These are phyloP conservation scores for Pterocarpus santalinus DNA, from an alignment of 306 rosid species.

Conservation along the genomic window DNA sequence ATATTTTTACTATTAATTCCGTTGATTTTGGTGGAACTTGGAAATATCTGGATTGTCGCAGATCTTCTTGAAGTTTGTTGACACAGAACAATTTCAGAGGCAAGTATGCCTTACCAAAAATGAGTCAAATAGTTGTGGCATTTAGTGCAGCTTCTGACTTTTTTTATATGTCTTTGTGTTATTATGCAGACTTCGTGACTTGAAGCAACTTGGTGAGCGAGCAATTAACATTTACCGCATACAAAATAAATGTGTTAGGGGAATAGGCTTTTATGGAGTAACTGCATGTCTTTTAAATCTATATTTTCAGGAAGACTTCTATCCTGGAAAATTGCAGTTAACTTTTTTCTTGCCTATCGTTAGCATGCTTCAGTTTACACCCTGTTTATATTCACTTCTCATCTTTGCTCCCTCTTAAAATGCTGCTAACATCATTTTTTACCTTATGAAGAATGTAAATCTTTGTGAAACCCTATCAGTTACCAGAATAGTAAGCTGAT, in stretches of 20 bases:
- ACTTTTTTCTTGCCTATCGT: neutral
- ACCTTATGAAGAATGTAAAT: slow-evolving; percentile 15
- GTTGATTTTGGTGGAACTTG: slow-evolving; percentile 6
- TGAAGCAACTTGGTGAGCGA: slow-evolving; percentile 63
- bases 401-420: slow-evolving; percentile 12
- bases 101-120: slow-evolving; percentile 44
- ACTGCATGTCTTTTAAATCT: neutral
- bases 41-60: slow-evolving; percentile 43
- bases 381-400: neutral
- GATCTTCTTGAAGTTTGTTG: slow-evolving; percentile 59
- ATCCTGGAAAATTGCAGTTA: slow-evolving; percentile 15
- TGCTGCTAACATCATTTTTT: neutral
- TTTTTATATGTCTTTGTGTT: neutral
- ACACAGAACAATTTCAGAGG: slow-evolving; percentile 67
- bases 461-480: neutral
- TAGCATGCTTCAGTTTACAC: slow-evolving; percentile 1
- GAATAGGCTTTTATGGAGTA: neutral
- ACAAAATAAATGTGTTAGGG: slow-evolving; percentile 8
- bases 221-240: slow-evolving; percentile 14
- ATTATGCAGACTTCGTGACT: slow-evolving; percentile 60
- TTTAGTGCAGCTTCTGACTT: slow-evolving; percentile 6
- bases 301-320: neutral
- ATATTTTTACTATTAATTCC: too few relatives aligned
- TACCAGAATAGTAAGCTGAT: neutral
- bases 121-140: slow-evolving; percentile 10